Percentiles rank a stretch among this genome's conserved stretches.
Evolutionary conservation across 768 basidiomycete species (phyloP).

Genomic region (Phanerodontia chrysosporium): DNA sequence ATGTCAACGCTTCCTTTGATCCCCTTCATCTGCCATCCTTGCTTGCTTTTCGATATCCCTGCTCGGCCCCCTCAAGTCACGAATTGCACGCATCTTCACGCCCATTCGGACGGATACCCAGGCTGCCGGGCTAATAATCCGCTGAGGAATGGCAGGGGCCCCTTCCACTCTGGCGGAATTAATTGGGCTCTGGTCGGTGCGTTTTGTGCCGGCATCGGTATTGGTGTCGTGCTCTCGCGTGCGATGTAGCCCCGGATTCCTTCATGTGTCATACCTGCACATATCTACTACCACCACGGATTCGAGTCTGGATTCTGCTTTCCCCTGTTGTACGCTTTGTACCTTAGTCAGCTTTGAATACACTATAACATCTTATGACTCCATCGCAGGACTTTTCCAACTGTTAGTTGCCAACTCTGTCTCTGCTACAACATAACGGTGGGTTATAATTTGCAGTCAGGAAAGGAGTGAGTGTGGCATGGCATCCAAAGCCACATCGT

Average conservation of each 20-base stretch:
- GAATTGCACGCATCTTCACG: constrained; percentile 17
- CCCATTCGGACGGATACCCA: background rate
- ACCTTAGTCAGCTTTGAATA: no score
- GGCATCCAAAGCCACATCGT: no score
- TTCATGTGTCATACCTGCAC: background rate
- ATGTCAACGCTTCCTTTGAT: background rate
- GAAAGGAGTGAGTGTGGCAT: no score
- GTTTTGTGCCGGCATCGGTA: constrained; percentile 42
- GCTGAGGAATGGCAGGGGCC: no score
- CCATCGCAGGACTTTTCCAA: no score
- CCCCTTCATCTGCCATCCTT: constrained; percentile 67
- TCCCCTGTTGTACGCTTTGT: background rate
- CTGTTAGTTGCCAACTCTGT: no score
- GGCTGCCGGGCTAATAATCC: background rate
- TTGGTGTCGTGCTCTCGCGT: constrained; percentile 33
- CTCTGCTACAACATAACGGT: no score
- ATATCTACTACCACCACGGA: background rate
- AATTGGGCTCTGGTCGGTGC: constrained; percentile 35
- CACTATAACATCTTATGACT: no score
- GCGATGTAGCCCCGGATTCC: background rate
- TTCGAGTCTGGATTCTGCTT: background rate
- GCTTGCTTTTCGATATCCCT: constrained; percentile 59
- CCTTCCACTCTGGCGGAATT: constrained; percentile 10
- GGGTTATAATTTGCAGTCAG: no score
- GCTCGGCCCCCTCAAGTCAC: constrained; percentile 39